Base-by-base conservation (phyloP, 352 stramenopile species). In the Phytophthora lateralis region DNA sequence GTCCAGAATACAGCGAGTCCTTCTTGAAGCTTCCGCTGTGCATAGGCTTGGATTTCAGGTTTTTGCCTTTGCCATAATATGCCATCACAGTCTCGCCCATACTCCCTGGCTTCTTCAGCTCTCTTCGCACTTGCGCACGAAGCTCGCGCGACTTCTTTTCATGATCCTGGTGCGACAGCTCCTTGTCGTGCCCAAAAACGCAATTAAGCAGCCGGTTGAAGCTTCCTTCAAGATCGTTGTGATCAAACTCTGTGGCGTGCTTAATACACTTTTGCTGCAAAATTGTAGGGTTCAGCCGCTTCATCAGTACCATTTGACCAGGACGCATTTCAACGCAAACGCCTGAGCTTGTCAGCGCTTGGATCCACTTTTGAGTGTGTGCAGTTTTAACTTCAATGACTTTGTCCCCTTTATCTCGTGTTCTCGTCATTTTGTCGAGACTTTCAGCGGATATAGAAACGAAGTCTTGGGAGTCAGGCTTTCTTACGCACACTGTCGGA, bases 201-300 rank as follows among this genome's bases (percentile, higher is more conserved):
- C 67, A 70, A 49, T 91, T 91, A 1, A 91, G 66, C 35, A 91
- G 56, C 2, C 81, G 68, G 39, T 90, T 80, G 34, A 90, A 91
- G 32, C 78, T 90, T 8, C 78, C 80, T 56, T 91, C 80, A n/a
- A 90, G 73, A 37, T 91, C 80, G 9, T 69, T 69, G 9, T 76
- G 69, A 44, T 85, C 71, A 43, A 85, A 91, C 20, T 82, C 75
- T 6, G 80, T 82, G 18, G 76, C 71, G 37, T 77, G 73, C 18
- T 89, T 57, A 41, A 85, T 80, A 46, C 82, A 91, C 41, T 90
- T 90, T 26, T 73, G 62, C 17, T 90, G 75, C 15, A 91, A 35
- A 24, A 89, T 69, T 0, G 52, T 70, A 5, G 73, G 53, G 18
- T 91, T 89, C 11, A 91, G 54, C 4, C 58, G 71, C 49, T 88